Evolutionary conservation across 1,284 basidiomycete genomes (phyloP).

Genomic region (Phellopilus nigrolimitatus): DNA sequence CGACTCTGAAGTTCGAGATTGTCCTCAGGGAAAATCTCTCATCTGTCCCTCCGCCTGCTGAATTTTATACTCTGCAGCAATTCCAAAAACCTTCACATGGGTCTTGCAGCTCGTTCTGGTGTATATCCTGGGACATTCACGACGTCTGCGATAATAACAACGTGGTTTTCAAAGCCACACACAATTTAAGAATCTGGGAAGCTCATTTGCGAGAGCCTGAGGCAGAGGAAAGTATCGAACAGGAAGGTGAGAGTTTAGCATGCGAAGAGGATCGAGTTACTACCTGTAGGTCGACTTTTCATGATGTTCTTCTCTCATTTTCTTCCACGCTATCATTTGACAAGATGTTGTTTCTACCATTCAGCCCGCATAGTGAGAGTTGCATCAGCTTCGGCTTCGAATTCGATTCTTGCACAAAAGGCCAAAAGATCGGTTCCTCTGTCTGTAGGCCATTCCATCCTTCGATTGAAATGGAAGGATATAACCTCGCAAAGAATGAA

Average conservation of each 20-base stretch:
- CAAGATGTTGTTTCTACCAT: too few relatives aligned
- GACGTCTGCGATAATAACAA: background rate
- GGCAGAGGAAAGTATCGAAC: too few relatives aligned
- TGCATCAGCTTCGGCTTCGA: background rate
- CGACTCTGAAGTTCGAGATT: background rate
- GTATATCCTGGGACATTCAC: background rate
- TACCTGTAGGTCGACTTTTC: too few relatives aligned
- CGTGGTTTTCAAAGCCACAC: background rate
- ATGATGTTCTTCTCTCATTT: too few relatives aligned
- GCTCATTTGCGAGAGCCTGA: background rate
- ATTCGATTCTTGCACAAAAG: background rate
- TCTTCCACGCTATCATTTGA: too few relatives aligned
- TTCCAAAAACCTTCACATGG: background rate
- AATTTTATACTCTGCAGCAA: background rate
- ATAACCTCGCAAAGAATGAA: background rate
- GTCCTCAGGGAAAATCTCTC: background rate
- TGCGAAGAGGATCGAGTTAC: too few relatives aligned
- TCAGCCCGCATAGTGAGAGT: background rate
- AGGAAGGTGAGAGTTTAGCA: too few relatives aligned
- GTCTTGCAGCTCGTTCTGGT: background rate
- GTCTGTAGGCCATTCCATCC: background rate
- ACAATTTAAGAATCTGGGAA: background rate
- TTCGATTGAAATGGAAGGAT: background rate
- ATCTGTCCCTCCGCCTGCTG: background rate
- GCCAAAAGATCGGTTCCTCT: background rate